Evolutionary conservation across 2,329 filamentous ascomycete species (phyloP).

Genomic region (Penicillium aurantiogriseum): DNA sequence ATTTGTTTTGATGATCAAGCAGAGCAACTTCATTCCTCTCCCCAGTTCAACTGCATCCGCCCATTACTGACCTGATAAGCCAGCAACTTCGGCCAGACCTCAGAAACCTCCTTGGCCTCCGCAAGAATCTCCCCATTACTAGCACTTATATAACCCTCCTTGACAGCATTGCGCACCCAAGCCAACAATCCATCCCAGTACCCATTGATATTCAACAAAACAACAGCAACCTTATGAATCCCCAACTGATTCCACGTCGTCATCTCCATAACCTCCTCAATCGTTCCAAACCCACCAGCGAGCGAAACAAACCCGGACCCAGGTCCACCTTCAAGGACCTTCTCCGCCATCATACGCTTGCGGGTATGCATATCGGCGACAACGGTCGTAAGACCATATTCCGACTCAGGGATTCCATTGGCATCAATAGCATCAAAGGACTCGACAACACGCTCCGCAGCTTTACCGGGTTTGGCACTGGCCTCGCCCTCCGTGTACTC

Average conservation of each 20-base stretch:
- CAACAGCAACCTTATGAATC: conserved; percentile 77
- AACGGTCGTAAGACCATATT: conserved; percentile 80
- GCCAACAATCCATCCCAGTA: conserved; percentile 86
- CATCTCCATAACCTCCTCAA: conserved; percentile 96
- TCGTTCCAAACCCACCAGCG: conserved; percentile 85
- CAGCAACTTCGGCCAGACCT: conserved; percentile 67
- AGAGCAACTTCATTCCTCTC: conserved; percentile 52
- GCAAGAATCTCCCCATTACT: conserved; percentile 74
- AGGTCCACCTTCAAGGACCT: conserved; percentile 76
- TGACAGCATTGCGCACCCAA: conserved; percentile 76
- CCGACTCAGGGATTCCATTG: conserved; percentile 35
- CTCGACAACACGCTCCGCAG: conserved; percentile 57
- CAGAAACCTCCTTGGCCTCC: conserved; percentile 69
- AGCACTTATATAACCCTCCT: conserved; percentile 71
- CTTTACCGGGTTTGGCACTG: conserved; percentile 51
- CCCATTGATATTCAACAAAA: conserved; percentile 81
- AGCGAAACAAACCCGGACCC: conserved; percentile 89
- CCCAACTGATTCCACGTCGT: conserved; percentile 94
- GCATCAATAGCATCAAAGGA: conserved; percentile 39
- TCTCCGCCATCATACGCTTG: conserved; percentile 88
- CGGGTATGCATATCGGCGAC: conserved; percentile 95
- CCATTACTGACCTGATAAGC: conserved; percentile 74
- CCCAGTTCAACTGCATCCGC: conserved; percentile 81
- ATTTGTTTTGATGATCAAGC: not conserved
- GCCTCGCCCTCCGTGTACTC: conserved; percentile 21